Evolutionary conservation across 1,139 yeast species (phyloP).

Genomic region (Debaryomyces sp.): DNA sequence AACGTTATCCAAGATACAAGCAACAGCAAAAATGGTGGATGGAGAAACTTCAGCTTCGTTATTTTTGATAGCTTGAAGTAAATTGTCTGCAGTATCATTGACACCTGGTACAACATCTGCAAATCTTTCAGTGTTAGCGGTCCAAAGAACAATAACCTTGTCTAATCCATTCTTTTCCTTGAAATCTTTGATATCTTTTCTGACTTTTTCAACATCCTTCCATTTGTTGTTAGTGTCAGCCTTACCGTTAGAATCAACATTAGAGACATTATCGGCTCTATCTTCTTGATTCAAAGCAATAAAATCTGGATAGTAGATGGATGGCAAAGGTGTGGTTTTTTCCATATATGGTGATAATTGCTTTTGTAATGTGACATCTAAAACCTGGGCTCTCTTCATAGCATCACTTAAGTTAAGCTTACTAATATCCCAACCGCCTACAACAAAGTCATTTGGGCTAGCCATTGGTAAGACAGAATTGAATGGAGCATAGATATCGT

Average conservation of each 20-base stretch:
- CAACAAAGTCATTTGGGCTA: constrained; percentile 85
- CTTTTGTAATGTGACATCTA: constrained; percentile 82
- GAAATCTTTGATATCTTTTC: constrained; percentile 81
- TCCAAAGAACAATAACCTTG: constrained; percentile 90
- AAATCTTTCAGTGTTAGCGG: constrained; percentile 96
- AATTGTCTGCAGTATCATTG: constrained; percentile 85
- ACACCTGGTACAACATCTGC: constrained; percentile 78
- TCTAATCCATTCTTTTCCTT: constrained; percentile 74
- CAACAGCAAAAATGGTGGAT: constrained; percentile 90
- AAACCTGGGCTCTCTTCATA: constrained; percentile 82
- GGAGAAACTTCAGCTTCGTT: constrained; percentile 89
- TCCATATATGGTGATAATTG: constrained; percentile 70
- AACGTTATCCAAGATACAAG: constrained; percentile 81
- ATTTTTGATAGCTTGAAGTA: constrained; percentile 70
- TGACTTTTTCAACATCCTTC: constrained; percentile 86
- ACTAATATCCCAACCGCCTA: constrained; percentile 95
- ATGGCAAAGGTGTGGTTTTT: constrained; percentile 71
- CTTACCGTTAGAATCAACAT: constrained; percentile 53
- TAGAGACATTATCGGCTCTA: constrained; percentile 86
- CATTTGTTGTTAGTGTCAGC: constrained; percentile 69
- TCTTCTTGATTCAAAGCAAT: constrained; percentile 94
- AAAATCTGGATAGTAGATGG: constrained; percentile 93
- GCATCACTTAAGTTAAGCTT: constrained; percentile 72
- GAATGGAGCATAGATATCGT: constrained; percentile 92
- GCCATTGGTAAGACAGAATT: constrained; percentile 86